Base-by-base conservation (phyloP, 116 monocot genomes). In the Posidonia oceanica region DNA sequence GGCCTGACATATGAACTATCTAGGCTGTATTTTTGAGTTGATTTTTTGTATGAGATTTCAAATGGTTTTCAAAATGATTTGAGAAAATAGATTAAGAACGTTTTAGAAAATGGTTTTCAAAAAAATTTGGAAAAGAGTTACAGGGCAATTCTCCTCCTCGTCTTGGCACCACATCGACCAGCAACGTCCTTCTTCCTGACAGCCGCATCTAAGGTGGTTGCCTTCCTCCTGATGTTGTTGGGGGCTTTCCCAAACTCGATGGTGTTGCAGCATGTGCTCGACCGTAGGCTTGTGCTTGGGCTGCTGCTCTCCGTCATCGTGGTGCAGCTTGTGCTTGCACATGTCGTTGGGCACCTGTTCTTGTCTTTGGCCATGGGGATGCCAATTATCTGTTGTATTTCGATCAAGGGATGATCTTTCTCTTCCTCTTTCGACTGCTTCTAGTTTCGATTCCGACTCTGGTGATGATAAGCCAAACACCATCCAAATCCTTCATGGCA, bases 141-240 rank as follows among this genome's bases (percentile, higher is more conserved):
- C n/a, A 83, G 81, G 74, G 7, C 75, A 55, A 51, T 72, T 17
- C 83, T 83, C 66, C 79, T 86, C 18, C 51, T 62, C 44, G 68
- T 73, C 61, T 77, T 86, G 73, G 37, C 69, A 56, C 79, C 73
- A 15, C 48, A 7, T 64, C 77, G 73, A 69, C 70, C 61, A 29
- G 36, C 67, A 60, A 51, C 88, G 61, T 74, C 83, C 80, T 76
- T 88, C 66, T 83, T 85, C 75, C 77, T 89, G 68, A 79, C 85
- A 83, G 70, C 76, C 61, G 55, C 59, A 54, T 78, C 83, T 62
- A 85, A 83, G 65, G 66, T 77, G 64, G 74, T 63, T 42, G 74
- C 78, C 54, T 66, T 71, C 75, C 85, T 72, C 80, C 78, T 71
- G 36, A 69, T 74, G 66, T 71, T 89, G 39, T 75, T 81, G 59